phyloP scores from a whole-genome alignment of 225 moss, liverwort and hornwort species.

The Straminergon stramineum region DNA sequence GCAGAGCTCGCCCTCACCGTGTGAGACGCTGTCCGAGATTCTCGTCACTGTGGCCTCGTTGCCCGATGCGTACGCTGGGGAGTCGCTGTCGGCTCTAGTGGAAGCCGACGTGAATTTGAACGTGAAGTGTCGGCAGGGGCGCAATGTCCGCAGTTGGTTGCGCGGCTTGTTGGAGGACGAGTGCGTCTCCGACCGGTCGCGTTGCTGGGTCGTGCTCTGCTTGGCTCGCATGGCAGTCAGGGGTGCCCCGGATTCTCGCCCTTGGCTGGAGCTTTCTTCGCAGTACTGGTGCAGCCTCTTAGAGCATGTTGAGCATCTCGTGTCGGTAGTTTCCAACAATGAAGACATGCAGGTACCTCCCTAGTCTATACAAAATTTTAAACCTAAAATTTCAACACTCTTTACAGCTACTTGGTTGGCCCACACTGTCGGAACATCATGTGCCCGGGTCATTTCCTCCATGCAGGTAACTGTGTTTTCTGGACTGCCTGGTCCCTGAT shows the following conservation, averaged over 20 bases:
- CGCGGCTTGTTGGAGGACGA: slow-evolving; percentile 54
- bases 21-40: slow-evolving; percentile 71
- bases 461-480: not conserved
- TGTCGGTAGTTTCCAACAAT: slow-evolving; percentile 3
- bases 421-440: not conserved
- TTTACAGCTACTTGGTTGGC: not conserved
- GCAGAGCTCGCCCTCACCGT: slow-evolving; percentile 61
- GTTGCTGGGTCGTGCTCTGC: slow-evolving; percentile 76
- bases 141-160: slow-evolving; percentile 77
- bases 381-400: not conserved
- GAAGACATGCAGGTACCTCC: slow-evolving; percentile 46
- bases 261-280: slow-evolving; percentile 83
- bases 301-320: slow-evolving; percentile 59
- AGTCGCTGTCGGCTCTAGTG: slow-evolving; percentile 69
- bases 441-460: not conserved
- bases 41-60: slow-evolving; percentile 64
- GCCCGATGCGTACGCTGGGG: slow-evolving; percentile 56
- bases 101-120: slow-evolving; percentile 81
- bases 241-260: slow-evolving; percentile 40
- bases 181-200: slow-evolving; percentile 31
- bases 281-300: slow-evolving; percentile 90
- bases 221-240: slow-evolving; percentile 52
- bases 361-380: not conserved
- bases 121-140: slow-evolving; percentile 77
- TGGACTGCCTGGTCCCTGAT: no score